These are phyloP conservation scores for Furcasterigmium sp. DNA, from an alignment of 2,329 filamentous ascomycete genomes.

Conservation along the genomic window DNA sequence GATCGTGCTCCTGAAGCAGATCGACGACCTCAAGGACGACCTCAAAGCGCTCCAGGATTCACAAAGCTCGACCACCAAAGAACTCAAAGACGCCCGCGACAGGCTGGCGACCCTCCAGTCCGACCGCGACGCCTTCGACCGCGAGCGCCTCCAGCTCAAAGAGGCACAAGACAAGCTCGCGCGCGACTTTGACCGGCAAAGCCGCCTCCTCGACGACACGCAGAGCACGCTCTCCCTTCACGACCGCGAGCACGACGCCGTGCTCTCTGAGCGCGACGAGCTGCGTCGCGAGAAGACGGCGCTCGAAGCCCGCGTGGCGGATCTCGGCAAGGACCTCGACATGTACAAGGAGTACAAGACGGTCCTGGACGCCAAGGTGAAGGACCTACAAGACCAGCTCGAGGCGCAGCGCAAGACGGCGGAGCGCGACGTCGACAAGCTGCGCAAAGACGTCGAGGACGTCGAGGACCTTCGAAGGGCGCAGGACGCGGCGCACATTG, in stretches of 20 bases:
- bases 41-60: conserved; percentile 7
- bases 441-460: conserved; percentile 7
- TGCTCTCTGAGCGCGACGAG: conserved; percentile 7
- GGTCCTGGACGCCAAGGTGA: conserved; percentile 7
- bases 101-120: conserved; percentile 5
- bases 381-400: conserved; percentile 4
- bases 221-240: conserved; percentile 6
- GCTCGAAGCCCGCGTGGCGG: conserved; percentile 6
- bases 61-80: conserved; percentile 8
- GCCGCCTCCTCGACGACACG: conserved; percentile 7
- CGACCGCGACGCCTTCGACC: conserved; percentile 5
- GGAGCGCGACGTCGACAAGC: conserved; percentile 3
- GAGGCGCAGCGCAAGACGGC: conserved; percentile 1
- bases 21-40: conserved; percentile 10
- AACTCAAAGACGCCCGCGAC: conserved; percentile 9
- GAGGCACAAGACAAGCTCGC: conserved; percentile 4
- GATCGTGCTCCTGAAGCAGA: conserved; percentile 7
- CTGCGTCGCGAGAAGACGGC: conserved; percentile 3
- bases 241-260: conserved; percentile 5
- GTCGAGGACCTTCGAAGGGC: conserved; percentile 8
- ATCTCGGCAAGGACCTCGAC: conserved; percentile 4
- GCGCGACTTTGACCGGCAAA: conserved; percentile 9
- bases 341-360: conserved; percentile 5
- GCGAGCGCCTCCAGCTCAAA: conserved; percentile 5
- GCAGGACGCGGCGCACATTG: conserved; percentile 9